Conservation (phyloP, 208 protist genomes). For the Crithidia brevicula region DNA sequence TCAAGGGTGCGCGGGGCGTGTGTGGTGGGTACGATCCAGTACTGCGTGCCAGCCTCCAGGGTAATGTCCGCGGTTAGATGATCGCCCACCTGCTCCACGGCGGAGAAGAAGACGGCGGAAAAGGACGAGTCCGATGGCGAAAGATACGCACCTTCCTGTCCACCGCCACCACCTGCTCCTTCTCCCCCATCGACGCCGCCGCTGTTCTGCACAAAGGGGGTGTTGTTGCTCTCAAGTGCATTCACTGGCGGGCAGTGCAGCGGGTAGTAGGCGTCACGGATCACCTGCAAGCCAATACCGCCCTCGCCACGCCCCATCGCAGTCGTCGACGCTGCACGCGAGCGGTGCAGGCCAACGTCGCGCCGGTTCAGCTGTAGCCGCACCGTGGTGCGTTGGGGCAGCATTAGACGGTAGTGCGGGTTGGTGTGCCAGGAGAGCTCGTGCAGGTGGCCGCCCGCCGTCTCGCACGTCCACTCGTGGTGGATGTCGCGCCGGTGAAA, state of each 20-base stretch:
- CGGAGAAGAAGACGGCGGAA: slow-evolving; percentile 37
- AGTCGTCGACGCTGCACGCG: background rate
- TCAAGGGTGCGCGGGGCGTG: slow-evolving; percentile 48
- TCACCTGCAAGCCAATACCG: slow-evolving; percentile 66
- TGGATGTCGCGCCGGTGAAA: slow-evolving; percentile 53
- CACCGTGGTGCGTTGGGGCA: slow-evolving; percentile 42
- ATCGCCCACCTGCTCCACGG: slow-evolving; percentile 50
- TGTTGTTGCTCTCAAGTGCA: background rate
- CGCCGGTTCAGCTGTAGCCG: slow-evolving; percentile 70
- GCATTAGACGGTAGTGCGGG: slow-evolving; percentile 72
- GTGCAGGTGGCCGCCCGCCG: slow-evolving; percentile 54
- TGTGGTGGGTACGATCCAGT: slow-evolving; percentile 86
- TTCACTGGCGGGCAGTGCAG: slow-evolving; percentile 29
- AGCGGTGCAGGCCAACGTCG: slow-evolving; percentile 57
- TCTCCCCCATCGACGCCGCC: background rate
- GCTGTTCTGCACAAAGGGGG: background rate
- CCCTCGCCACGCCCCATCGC: slow-evolving; percentile 33
- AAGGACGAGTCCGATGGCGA: background rate
- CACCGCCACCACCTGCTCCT: background rate
- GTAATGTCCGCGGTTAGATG: slow-evolving; percentile 68
- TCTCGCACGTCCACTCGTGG: slow-evolving; percentile 58
- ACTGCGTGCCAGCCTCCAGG: slow-evolving; percentile 56
- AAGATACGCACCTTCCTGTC: background rate
- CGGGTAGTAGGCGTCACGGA: slow-evolving; percentile 69
- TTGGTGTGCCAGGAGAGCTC: slow-evolving; percentile 71